Conservation (phyloP, 352 stramenopile genomes). For the Pythium periplocum region DNA sequence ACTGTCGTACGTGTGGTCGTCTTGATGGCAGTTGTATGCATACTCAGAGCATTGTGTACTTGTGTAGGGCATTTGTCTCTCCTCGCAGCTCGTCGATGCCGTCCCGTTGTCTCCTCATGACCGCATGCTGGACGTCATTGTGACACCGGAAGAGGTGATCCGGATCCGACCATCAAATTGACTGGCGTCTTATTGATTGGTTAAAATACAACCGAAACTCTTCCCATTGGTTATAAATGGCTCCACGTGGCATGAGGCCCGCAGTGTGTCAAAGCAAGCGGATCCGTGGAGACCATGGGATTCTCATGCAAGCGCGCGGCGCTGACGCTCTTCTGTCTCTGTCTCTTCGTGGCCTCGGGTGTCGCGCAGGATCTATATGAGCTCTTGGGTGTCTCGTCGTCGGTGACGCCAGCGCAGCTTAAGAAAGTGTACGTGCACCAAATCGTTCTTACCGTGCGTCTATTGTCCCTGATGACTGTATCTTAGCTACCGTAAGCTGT, state of each 20-base stretch:
- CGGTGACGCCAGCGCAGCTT: slow-evolving; percentile 47
- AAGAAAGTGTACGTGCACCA: slow-evolving; percentile 52
- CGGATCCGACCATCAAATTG: background rate
- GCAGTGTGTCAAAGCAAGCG: too few relatives aligned
- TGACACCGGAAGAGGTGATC: slow-evolving; percentile 58
- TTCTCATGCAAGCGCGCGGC: slow-evolving; percentile 13
- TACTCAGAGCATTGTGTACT: background rate
- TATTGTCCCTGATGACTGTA: slow-evolving; percentile 1
- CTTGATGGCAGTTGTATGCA: too few relatives aligned
- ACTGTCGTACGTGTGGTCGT: slow-evolving; percentile 42
- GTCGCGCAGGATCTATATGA: slow-evolving; percentile 64
- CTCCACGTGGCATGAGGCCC: slow-evolving; percentile 1
- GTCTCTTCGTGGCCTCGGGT: slow-evolving; percentile 29
- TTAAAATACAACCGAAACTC: background rate
- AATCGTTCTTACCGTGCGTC: background rate
- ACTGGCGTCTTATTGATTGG: slow-evolving; percentile 1
- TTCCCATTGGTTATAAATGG: slow-evolving; percentile 10
- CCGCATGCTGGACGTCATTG: slow-evolving; percentile 55
- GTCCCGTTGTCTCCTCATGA: slow-evolving; percentile 66
- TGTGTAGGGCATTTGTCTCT: slow-evolving; percentile 58
- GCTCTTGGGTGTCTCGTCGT: slow-evolving; percentile 52
- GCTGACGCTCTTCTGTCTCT: slow-evolving; percentile 33
- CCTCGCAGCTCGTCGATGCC: slow-evolving; percentile 48
- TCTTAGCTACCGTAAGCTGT: slow-evolving; percentile 87
- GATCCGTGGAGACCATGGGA: background rate